Evolutionary conservation across 2,329 filamentous ascomycete genomes (phyloP), one percentile per base, ranked within the genome.

Genomic region (Botrytis elliptica): DNA sequence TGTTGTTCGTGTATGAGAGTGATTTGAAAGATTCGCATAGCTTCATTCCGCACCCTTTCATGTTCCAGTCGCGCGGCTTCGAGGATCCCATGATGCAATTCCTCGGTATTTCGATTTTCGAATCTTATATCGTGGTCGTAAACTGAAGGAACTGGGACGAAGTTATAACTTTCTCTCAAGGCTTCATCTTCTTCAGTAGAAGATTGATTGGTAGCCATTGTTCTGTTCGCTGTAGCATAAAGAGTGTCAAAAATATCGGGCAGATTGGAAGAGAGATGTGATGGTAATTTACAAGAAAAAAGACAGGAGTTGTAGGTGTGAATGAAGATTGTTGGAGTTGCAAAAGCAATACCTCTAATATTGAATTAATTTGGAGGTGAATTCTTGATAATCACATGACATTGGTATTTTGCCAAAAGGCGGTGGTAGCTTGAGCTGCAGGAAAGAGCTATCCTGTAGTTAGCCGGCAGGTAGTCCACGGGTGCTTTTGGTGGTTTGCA

Each of bases 51-150:
- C 18, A 95, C 87, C 42, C 88, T 86, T 55, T 92, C 88, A 80
- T 94, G 92, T 79, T 91, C 88, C 22, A 85, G 85, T 67, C 89
- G 88, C 6, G 91, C 91, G 65, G 88, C 87, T 64, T 88, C 88
- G 25, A 95, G 86, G 22, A 91, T 91, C 77, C 90, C 87, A 59
- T 73, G 66, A 72, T 80, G 79, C 9, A 79, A 68, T 29, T 77
- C 75, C 60, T 78, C 75, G 25, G 72, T 67, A 52, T 78, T 78
- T 42, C 75, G 70, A 38, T 73, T 74, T 14, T 75, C 74, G 40
- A 76, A 77, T 60, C 64, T 70, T 5, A 64, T 29, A 25, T 75
- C 62, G 29, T 76, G 59, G 14, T 74, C 74, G 40, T 67, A 46
- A 25, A 73, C n/a, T 40, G 67, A 59, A 36, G 64, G 40, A 52